Conservation (phyloP, 345 rosid genomes). For the Salix udensis region DNA sequence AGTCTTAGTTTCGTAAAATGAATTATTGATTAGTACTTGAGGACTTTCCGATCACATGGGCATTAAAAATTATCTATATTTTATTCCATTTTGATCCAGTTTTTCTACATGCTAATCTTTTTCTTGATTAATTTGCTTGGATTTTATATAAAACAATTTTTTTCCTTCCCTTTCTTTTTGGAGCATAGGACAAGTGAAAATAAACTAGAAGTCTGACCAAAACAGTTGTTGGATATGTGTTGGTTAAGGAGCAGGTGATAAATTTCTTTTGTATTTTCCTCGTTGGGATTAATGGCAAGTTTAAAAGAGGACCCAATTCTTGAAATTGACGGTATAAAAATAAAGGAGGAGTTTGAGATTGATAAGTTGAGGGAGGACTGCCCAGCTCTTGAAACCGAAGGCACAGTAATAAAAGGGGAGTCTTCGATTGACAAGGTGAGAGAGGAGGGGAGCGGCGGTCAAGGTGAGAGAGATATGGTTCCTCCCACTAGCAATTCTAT, state of each 20-base stretch:
- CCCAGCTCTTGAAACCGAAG: not conserved
- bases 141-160: not conserved
- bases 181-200: slow-evolving; percentile 19
- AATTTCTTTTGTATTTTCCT: not conserved
- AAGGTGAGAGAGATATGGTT: slow-evolving; percentile 66
- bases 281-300: slow-evolving; percentile 36
- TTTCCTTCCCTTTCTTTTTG: not conserved
- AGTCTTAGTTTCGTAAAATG: not conserved
- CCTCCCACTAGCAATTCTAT: slow-evolving; percentile 54
- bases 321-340: slow-evolving; percentile 29
- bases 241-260: slow-evolving; percentile 25
- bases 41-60: not conserved
- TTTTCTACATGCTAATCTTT: not conserved
- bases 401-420: not conserved
- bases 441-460: slow-evolving; percentile 25
- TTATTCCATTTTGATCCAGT: not conserved
- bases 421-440: slow-evolving; percentile 23
- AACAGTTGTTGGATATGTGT: slow-evolving; percentile 21
- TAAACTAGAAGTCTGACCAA: slow-evolving; percentile 12
- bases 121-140: not conserved
- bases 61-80: not conserved
- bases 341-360: slow-evolving; percentile 30
- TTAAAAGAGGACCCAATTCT: slow-evolving; percentile 40
- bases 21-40: not conserved
- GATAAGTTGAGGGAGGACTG: slow-evolving; percentile 21